Conservation (phyloP, 2,329 filamentous ascomycete species). For the Alternaria solani region DNA sequence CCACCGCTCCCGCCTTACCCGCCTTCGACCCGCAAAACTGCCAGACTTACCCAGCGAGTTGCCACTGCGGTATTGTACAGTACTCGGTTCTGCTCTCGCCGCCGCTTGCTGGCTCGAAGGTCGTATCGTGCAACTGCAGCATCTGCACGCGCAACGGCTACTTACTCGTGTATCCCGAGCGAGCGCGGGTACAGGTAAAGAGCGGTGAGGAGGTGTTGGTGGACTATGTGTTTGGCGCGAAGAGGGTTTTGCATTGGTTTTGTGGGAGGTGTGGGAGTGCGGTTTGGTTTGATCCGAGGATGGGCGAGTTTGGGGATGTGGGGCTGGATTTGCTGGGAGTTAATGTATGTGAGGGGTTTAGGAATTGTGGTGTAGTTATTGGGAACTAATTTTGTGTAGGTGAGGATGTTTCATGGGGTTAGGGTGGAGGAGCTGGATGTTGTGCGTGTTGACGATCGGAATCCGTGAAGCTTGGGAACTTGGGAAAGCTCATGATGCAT, state of each 20-base stretch:
- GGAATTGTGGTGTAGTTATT: neutral
- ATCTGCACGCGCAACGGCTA: slow-evolving; percentile 61
- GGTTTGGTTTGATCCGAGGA: slow-evolving; percentile 39
- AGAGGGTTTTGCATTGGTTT: slow-evolving; percentile 39
- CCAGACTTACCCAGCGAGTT: slow-evolving; percentile 47
- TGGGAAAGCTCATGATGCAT: neutral
- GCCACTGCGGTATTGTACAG: slow-evolving; percentile 63
- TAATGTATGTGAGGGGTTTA: slow-evolving; percentile 32
- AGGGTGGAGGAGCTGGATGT: slow-evolving; percentile 35
- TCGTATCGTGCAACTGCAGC: slow-evolving; percentile 62
- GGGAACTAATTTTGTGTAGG: slow-evolving; percentile 27
- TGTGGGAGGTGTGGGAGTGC: slow-evolving; percentile 39
- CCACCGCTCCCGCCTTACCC: neutral
- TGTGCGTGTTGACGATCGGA: slow-evolving; percentile 30
- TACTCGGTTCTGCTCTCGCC: slow-evolving; percentile 60
- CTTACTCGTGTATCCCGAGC: slow-evolving; percentile 54
- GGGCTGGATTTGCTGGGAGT: slow-evolving; percentile 34
- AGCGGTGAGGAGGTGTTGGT: slow-evolving; percentile 36
- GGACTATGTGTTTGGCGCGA: slow-evolving; percentile 36
- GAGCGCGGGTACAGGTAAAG: slow-evolving; percentile 31
- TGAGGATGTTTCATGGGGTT: slow-evolving; percentile 27
- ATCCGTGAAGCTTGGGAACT: neutral
- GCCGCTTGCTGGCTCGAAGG: slow-evolving; percentile 56
- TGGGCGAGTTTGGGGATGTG: slow-evolving; percentile 27
- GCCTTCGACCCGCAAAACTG: neutral